Evolutionary conservation across 1,284 basidiomycete species (phyloP).

Genomic region (Mycosarcoma maydis): DNA sequence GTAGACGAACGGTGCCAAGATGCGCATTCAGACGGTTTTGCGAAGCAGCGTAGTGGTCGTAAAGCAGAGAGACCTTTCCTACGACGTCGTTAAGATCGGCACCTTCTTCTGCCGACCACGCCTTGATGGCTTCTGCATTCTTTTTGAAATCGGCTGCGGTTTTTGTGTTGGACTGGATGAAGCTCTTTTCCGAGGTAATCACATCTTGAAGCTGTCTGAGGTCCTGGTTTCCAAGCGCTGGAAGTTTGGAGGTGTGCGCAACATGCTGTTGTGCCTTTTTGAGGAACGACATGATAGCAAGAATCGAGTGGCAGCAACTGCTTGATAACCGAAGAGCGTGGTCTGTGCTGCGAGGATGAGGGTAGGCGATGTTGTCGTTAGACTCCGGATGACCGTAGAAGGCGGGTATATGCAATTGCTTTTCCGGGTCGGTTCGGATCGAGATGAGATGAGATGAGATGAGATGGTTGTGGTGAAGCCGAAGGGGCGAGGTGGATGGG

Average conservation of each 20-base stretch:
- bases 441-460: no score
- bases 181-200: slow-evolving; percentile 86
- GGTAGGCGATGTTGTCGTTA: no score
- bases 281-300: slow-evolving; percentile 56
- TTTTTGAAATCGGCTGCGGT: slow-evolving; percentile 76
- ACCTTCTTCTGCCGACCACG: slow-evolving; percentile 85
- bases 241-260: slow-evolving; percentile 80
- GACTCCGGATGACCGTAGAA: no score
- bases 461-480: no score
- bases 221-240: slow-evolving; percentile 82
- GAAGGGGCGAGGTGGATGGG: no score
- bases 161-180: slow-evolving; percentile 77
- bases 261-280: slow-evolving; percentile 69
- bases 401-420: no score
- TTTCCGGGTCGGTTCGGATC: no score
- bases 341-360: no score
- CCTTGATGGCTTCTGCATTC: slow-evolving; percentile 78
- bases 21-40: slow-evolving; percentile 79
- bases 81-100: slow-evolving; percentile 85
- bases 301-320: not conserved
- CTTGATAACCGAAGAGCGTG: no score
- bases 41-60: slow-evolving; percentile 77
- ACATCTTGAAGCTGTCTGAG: slow-evolving; percentile 83
- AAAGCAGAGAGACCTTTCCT: slow-evolving; percentile 76
- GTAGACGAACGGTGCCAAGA: slow-evolving; percentile 76